Conservation (phyloP, 495 filamentous ascomycete species). For the Aspergillus avenaceus region DNA sequence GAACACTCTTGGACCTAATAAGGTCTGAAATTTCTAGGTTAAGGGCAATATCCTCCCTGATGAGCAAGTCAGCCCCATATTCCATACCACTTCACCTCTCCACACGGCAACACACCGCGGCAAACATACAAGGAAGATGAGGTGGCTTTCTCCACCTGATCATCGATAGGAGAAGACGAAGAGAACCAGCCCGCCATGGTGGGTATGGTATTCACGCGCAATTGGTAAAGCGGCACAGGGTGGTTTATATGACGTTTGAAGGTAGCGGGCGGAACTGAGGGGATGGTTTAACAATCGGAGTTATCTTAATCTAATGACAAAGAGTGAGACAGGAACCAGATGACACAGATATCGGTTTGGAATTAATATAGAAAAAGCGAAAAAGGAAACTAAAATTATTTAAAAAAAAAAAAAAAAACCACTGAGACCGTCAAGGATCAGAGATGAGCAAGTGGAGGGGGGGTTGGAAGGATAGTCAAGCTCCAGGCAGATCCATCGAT, state of each 20-base stretch:
- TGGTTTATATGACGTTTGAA: slow-evolving; percentile 24
- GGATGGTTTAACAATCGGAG: too few relatives aligned
- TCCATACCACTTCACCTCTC: background rate
- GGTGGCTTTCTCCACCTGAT: slow-evolving; percentile 93
- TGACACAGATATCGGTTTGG: background rate
- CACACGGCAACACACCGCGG: background rate
- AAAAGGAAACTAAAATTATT: too few relatives aligned
- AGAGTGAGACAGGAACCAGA: background rate
- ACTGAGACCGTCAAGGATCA: too few relatives aligned
- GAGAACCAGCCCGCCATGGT: slow-evolving; percentile 93
- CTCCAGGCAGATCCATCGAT: slow-evolving; percentile 15
- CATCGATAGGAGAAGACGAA: slow-evolving; percentile 82
- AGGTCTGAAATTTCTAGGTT: slow-evolving; percentile 97
- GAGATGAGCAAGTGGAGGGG: background rate
- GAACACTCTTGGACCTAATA: slow-evolving; percentile 93
- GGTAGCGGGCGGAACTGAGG: slow-evolving; percentile 3
- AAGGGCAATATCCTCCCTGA: slow-evolving; percentile 92
- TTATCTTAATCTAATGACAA: background rate
- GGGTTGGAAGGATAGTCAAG: slow-evolving; percentile 9
- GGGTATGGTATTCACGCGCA: slow-evolving; percentile 9
- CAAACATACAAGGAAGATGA: slow-evolving; percentile 78
- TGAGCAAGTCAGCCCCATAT: slow-evolving; percentile 2
- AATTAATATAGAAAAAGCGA: background rate
- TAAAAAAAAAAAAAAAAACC: too few relatives aligned
- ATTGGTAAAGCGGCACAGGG: slow-evolving; percentile 1